Percentiles rank a stretch among this genome's conserved stretches.
Evolutionary conservation across 805 yeast species (phyloP).

Genomic region (Wickerhamomyces kurtzmanii): DNA sequence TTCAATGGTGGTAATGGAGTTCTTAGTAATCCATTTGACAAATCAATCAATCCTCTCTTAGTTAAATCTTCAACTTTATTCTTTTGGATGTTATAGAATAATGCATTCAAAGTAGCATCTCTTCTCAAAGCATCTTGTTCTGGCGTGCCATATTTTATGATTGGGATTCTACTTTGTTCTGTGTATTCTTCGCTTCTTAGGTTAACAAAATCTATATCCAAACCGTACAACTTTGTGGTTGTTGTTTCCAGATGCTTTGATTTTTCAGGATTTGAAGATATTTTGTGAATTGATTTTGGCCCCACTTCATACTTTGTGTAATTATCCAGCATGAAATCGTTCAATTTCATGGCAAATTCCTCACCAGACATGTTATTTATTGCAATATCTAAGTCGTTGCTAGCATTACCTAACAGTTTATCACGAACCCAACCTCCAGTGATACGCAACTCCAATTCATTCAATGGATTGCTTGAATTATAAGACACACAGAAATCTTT

Average conservation of each 20-base stretch:
- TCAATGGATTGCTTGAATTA: constrained; percentile 14
- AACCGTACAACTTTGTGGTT: constrained; percentile 73
- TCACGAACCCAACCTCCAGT: constrained; percentile 99
- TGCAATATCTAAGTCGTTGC: constrained; percentile 90
- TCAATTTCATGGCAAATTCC: constrained; percentile 64
- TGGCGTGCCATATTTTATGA: constrained; percentile 78
- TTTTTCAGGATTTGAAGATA: constrained; percentile 89
- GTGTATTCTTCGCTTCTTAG: constrained; percentile 82
- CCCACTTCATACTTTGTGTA: constrained; percentile 18
- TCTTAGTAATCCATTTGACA: constrained; percentile 58
- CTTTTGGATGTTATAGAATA: constrained; percentile 74
- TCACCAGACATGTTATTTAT: constrained; percentile 80
- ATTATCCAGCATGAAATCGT: constrained; percentile 33
- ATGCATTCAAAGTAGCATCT: constrained; percentile 91
- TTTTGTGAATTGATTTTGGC: constrained; percentile 54
- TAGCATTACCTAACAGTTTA: constrained; percentile 68
- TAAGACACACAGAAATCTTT: constrained; percentile 29
- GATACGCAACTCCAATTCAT: constrained; percentile 52
- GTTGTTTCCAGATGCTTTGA: constrained; percentile 96
- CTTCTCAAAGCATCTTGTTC: constrained; percentile 85
- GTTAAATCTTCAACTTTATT: constrained; percentile 79
- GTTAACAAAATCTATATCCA: constrained; percentile 93
- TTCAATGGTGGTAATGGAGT: constrained; percentile 82
- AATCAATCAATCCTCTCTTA: constrained; percentile 61
- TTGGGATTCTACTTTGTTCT: constrained; percentile 78